Evolutionary conservation across 805 yeast genomes (phyloP).

Genomic region (Candida nonsorbophila): DNA sequence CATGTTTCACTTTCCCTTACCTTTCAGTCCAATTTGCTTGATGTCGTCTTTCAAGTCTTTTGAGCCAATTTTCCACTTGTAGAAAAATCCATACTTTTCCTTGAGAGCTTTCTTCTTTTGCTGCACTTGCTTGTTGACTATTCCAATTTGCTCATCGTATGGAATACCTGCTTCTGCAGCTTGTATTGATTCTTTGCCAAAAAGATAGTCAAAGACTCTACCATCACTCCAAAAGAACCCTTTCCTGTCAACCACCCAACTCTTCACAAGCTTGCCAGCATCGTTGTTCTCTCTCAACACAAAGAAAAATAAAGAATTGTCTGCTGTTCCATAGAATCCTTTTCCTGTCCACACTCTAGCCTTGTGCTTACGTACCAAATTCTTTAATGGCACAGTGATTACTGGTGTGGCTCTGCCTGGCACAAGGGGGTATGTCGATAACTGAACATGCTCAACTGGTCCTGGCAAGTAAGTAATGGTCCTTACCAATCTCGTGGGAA

Average conservation of each 20-base stretch:
- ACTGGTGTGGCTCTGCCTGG: constrained; percentile 79
- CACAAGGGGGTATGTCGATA: constrained; percentile 69
- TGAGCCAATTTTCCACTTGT: constrained; percentile 46
- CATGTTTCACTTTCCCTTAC: constrained; percentile 3
- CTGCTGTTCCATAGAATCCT: constrained; percentile 82
- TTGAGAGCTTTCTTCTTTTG: constrained; percentile 46
- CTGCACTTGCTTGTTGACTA: constrained; percentile 42
- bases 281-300: constrained; percentile 54
- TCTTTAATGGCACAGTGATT: constrained; percentile 55
- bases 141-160: constrained; percentile 53
- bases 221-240: constrained; percentile 96
- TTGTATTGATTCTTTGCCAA: constrained; percentile 73
- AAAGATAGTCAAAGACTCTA: constrained; percentile 72
- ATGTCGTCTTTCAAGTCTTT: constrained; percentile 26
- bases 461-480: constrained; percentile 76
- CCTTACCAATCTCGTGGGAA: constrained; percentile 69
- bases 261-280: constrained; percentile 25
- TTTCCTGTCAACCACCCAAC: constrained; percentile 77
- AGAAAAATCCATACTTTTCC: constrained; percentile 54
- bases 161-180: constrained; percentile 69
- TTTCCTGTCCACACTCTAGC: constrained; percentile 81
- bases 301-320: constrained; percentile 68
- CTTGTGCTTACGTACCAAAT: constrained; percentile 50
- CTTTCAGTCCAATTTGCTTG: constrained; percentile 4
- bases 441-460: constrained; percentile 48